Evolutionary conservation across 2,329 filamentous ascomycete genomes (phyloP).

Genomic region (Aspergillus latus): DNA sequence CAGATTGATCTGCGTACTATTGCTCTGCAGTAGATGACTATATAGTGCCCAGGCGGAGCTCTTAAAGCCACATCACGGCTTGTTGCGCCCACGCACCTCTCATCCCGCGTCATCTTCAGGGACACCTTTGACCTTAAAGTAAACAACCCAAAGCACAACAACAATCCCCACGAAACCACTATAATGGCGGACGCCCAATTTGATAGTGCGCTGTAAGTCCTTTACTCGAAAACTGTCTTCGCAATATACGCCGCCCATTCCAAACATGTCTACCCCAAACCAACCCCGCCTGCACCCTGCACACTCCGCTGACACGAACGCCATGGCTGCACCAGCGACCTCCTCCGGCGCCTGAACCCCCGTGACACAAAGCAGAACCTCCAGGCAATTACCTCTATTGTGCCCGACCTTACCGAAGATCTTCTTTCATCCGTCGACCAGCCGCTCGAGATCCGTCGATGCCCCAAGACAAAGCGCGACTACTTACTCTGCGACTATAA

Average conservation of each 20-base stretch:
- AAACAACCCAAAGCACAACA: conserved; percentile 20
- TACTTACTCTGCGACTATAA: conserved; percentile 99
- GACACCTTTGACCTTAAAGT: conserved; percentile 14
- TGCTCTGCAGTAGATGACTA: neutral
- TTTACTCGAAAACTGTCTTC: neutral
- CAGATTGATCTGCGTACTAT: too few species aligned
- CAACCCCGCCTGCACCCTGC: conserved; percentile 27
- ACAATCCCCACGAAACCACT: conserved; percentile 19
- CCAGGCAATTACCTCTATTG: conserved; percentile 80
- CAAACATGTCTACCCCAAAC: neutral
- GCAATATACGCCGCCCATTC: neutral
- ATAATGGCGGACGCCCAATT: conserved; percentile 51
- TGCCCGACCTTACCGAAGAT: conserved; percentile 92
- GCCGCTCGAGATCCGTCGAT: conserved; percentile 81
- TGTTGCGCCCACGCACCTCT: conserved; percentile 20
- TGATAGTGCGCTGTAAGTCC: conserved; percentile 51
- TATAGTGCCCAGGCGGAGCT: neutral
- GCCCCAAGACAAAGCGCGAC: conserved; percentile 84
- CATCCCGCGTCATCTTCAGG: conserved; percentile 14
- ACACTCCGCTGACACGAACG: conserved; percentile 28
- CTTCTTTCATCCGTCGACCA: conserved; percentile 97
- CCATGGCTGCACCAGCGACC: conserved; percentile 64
- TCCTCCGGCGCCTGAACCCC: conserved; percentile 95
- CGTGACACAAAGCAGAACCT: conserved; percentile 89
- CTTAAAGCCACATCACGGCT: conserved; percentile 19